Evolutionary conservation across 2,329 filamentous ascomycete genomes (phyloP).

Genomic region (Epicoccum sorghinum): DNA sequence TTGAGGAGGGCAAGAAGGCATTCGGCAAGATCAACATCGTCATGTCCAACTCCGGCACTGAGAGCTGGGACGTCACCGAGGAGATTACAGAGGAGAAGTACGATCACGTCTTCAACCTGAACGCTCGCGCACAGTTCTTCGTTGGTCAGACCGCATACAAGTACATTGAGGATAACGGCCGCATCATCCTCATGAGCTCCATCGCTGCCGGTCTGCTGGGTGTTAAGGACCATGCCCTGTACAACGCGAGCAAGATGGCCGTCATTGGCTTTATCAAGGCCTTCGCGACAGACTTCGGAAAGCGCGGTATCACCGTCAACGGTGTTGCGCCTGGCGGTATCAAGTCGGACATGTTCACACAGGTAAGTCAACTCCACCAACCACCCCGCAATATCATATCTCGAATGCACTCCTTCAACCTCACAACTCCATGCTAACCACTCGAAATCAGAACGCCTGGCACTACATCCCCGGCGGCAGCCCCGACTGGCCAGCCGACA

Average conservation of each 20-base stretch:
- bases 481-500: slow-evolving; percentile 57
- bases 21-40: slow-evolving; percentile 55
- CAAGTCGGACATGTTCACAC: slow-evolving; percentile 77
- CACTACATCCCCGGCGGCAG: slow-evolving; percentile 57
- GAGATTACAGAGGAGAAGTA: slow-evolving; percentile 73
- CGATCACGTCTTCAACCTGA: slow-evolving; percentile 72
- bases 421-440: too few species aligned
- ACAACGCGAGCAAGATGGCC: slow-evolving; percentile 74
- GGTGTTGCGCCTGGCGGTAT: slow-evolving; percentile 75
- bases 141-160: slow-evolving; percentile 77
- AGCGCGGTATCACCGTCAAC: slow-evolving; percentile 72
- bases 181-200: slow-evolving; percentile 76
- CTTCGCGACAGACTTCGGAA: slow-evolving; percentile 74
- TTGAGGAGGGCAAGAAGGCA: slow-evolving; percentile 51
- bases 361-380: slow-evolving; percentile 33
- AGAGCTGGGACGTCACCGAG: slow-evolving; percentile 71
- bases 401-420: too few species aligned
- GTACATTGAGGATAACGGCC: slow-evolving; percentile 71
- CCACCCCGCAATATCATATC: too few species aligned
- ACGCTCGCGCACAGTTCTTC: slow-evolving; percentile 76
- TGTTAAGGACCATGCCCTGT: slow-evolving; percentile 73
- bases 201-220: slow-evolving; percentile 72
- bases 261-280: slow-evolving; percentile 75
- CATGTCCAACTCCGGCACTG: slow-evolving; percentile 64
- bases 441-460: slow-evolving; percentile 6